Conservation (phyloP, 1,139 yeast species). For the Pneumocystis murina region DNA sequence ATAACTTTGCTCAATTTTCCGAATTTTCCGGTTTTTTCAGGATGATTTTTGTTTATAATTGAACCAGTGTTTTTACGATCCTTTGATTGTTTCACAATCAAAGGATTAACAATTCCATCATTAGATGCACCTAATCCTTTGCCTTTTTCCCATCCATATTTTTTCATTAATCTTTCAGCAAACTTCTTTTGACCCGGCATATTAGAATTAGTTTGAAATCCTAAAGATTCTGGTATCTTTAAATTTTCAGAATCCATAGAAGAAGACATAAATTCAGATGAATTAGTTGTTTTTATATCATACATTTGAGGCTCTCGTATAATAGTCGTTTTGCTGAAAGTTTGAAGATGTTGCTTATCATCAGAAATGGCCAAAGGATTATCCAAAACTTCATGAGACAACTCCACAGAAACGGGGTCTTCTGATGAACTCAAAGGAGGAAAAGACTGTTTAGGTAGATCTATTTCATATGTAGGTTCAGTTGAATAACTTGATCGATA, state of each 20-base stretch:
- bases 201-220: background rate
- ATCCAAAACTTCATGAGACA: background rate
- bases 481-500: background rate
- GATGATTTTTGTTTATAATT: constrained; percentile 10
- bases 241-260: background rate
- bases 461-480: background rate
- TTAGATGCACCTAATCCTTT: constrained; percentile 13
- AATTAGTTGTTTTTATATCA: background rate
- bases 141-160: constrained; percentile 17
- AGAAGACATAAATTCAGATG: background rate
- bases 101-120: constrained; percentile 13
- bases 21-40: constrained; percentile 9
- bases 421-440: background rate
- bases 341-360: background rate
- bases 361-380: background rate
- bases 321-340: background rate
- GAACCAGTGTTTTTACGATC: constrained; percentile 12
- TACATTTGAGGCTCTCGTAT: background rate
- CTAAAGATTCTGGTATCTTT: background rate
- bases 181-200: constrained; percentile 10
- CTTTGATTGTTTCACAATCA: constrained; percentile 14
- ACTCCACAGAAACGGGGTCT: background rate
- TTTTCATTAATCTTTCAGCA: constrained; percentile 13
- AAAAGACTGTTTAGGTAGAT: background rate
- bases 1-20: constrained; percentile 14